A percentile compares a stretch with the other conserved stretches of the same genome.
These are phyloP conservation scores for Colletotrichum eleusines DNA, from an alignment of 2,329 filamentous ascomycete species.

Conservation along the genomic window DNA sequence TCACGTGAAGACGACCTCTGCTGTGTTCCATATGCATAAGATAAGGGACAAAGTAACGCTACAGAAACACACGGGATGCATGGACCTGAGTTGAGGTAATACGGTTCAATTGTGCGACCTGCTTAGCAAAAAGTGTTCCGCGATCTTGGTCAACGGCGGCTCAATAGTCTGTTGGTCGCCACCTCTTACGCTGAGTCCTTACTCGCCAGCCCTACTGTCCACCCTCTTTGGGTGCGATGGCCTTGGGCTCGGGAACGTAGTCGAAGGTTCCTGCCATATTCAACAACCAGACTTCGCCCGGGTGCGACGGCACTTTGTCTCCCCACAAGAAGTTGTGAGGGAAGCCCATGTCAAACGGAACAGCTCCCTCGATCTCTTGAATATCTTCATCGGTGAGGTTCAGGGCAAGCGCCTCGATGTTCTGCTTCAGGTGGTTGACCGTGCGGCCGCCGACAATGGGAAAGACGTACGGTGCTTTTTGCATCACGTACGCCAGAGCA, in stretches of 20 bases:
- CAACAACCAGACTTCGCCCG: conserved; percentile 58
- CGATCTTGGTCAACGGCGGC: neutral
- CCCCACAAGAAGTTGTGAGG: conserved; percentile 70
- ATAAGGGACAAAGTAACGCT: neutral
- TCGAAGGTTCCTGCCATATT: conserved; percentile 63
- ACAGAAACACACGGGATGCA: no score
- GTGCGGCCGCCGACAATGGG: conserved; percentile 79
- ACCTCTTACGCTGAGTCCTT: conserved; percentile 49
- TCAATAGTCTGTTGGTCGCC: conserved; percentile 44
- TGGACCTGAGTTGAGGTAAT: neutral
- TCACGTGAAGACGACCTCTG: neutral
- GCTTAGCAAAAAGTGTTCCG: neutral
- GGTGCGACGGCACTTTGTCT: conserved; percentile 51
- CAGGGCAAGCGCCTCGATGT: conserved; percentile 75
- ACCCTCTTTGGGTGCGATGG: conserved; percentile 56
- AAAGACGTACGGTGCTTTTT: conserved; percentile 79
- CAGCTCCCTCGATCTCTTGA: conserved; percentile 72
- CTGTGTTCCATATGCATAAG: neutral
- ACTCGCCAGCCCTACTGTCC: conserved; percentile 57
- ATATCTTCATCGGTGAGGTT: conserved; percentile 72
- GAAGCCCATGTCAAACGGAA: conserved; percentile 75
- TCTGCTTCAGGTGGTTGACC: conserved; percentile 75
- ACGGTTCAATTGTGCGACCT: neutral
- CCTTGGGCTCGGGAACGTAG: conserved; percentile 59
- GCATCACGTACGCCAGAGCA: conserved; percentile 79